Percentiles rank a stretch among this genome's conserved stretches.
Conservation (phyloP, 1,284 basidiomycete genomes). For the Sphagnurus paluster region DNA sequence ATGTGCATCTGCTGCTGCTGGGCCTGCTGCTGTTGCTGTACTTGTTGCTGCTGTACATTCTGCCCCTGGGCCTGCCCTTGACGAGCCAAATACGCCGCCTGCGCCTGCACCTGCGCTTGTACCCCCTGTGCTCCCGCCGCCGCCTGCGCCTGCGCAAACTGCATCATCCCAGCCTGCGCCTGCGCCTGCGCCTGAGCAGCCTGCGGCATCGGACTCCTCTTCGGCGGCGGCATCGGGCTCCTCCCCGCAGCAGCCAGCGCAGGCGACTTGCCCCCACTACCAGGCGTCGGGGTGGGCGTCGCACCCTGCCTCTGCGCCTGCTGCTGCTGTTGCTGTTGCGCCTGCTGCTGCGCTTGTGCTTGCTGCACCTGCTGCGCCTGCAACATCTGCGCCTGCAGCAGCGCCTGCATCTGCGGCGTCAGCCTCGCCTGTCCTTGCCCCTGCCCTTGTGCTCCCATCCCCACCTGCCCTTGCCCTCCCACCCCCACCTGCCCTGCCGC, state of each 20-base stretch:
- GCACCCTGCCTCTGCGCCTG: no score
- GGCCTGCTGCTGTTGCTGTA: conserved; percentile 23
- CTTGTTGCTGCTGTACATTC: conserved; percentile 18
- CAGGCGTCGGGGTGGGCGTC: conserved; percentile 4
- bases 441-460: background rate
- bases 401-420: background rate
- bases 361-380: conserved; percentile 14
- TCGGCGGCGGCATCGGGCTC: conserved; percentile 12
- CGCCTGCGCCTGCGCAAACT: background rate
- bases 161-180: conserved; percentile 10
- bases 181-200: conserved; percentile 6
- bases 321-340: conserved; percentile 12
- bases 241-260: conserved; percentile 17
- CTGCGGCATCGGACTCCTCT: conserved; percentile 23
- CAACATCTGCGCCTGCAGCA: background rate
- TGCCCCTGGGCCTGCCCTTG: conserved; percentile 6
- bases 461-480: background rate
- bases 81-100: conserved; percentile 17
- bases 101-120: conserved; percentile 3
- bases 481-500: background rate
- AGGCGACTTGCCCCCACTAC: conserved; percentile 13
- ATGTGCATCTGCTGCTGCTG: conserved; percentile 24
- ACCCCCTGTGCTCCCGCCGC: background rate
- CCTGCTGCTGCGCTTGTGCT: conserved; percentile 6
- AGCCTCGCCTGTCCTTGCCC: background rate